phyloP scores from a whole-genome alignment of 2,329 filamentous ascomycete genomes.

The Fusarium brevicatenulatum region DNA sequence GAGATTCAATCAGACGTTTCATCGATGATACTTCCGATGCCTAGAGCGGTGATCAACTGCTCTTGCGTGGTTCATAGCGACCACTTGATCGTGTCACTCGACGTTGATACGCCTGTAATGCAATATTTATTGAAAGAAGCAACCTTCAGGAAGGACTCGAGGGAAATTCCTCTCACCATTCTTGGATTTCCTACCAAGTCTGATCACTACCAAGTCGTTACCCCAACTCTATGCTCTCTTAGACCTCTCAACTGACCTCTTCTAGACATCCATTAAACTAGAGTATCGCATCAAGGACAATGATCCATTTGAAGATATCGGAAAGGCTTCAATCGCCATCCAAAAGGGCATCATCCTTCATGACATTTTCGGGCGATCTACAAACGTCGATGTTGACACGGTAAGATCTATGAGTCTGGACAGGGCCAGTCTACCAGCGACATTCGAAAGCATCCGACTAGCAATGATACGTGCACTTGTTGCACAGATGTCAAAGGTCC shows the following conservation, averaged over 20 bases:
- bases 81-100: background rate
- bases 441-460: background rate
- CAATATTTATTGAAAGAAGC: background rate
- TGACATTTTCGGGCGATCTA: background rate
- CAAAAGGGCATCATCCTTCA: background rate
- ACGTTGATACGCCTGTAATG: background rate
- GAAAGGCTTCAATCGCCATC: background rate
- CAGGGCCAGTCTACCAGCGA: background rate
- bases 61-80: background rate
- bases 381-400: background rate
- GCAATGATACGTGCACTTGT: background rate
- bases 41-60: background rate
- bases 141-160: background rate
- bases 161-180: background rate
- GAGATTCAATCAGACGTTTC: background rate
- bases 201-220: background rate
- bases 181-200: background rate
- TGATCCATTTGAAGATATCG: background rate
- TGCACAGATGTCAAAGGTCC: background rate
- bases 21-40: background rate
- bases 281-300: background rate
- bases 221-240: rapidly evolving
- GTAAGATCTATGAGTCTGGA: background rate
- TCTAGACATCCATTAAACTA: background rate
- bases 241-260: rapidly evolving